Evolutionary conservation across 257 asterid genomes (phyloP).

Genomic region (Linaria vulgaris): DNA sequence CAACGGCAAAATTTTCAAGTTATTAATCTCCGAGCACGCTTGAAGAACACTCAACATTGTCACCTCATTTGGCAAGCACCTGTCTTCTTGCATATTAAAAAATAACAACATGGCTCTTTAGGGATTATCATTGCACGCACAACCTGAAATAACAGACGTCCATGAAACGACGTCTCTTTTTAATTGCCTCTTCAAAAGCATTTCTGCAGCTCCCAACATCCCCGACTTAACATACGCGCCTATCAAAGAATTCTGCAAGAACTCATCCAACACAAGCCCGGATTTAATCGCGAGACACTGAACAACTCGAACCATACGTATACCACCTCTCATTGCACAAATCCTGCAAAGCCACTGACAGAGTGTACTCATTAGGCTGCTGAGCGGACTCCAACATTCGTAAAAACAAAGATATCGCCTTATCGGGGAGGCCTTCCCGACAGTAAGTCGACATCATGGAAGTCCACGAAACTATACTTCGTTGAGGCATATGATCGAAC

Average conservation of each 20-base stretch:
- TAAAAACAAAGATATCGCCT: conserved; percentile 29
- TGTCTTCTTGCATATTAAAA: conserved; percentile 38
- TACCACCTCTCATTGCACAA: conserved; percentile 35
- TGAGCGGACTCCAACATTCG: conserved; percentile 36
- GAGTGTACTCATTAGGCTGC: conserved; percentile 50
- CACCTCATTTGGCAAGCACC: conserved; percentile 39
- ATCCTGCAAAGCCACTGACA: conserved; percentile 44
- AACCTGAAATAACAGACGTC: conserved; percentile 47
- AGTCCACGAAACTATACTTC: conserved; percentile 56
- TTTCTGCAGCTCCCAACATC: conserved; percentile 34
- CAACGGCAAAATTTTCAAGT: conserved; percentile 25
- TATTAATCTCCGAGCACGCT: conserved; percentile 34
- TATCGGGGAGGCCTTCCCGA: conserved; percentile 25
- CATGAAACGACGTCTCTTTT: conserved; percentile 47
- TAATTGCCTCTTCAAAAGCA: conserved; percentile 24
- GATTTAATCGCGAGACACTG: conserved; percentile 35
- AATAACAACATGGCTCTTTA: conserved; percentile 35
- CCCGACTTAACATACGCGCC: conserved; percentile 45
- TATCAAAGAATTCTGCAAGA: conserved; percentile 39
- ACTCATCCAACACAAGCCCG: conserved; percentile 29
- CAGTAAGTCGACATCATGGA: conserved; percentile 41
- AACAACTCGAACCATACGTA: conserved; percentile 22
- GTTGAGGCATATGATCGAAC: conserved; percentile 51
- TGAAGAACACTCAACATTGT: conserved; percentile 33
- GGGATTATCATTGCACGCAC: conserved; percentile 27